Base-by-base conservation (phyloP, 2,329 filamentous ascomycete species). In the Diaporthe longicolla region DNA sequence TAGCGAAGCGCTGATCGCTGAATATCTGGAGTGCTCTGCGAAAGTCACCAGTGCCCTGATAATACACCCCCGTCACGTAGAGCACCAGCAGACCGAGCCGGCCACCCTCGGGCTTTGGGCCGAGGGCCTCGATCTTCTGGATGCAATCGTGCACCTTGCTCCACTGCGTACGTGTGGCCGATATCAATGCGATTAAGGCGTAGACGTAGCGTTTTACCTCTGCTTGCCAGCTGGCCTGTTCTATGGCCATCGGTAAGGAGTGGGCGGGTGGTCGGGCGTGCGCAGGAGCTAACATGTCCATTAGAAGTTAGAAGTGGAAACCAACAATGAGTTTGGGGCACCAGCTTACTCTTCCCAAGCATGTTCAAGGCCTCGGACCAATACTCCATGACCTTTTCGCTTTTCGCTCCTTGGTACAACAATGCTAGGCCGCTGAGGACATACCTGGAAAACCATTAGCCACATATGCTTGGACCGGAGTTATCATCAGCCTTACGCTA, bases 31-130 rank as follows among this genome's bases (percentile, higher is more conserved):
- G 84, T 4, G 96, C 95, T 2, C 85, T 84, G n/a, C 89, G 85
- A 1, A 97, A 86, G 76, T 95, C 88, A 21, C 95, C 95, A 7
- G 88, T 92, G 24, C 93, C 94, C 84, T 98, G 96, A 70, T 91
- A 86, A 77, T 95, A 93, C 10, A 94, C 89, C 0, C 93, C 95
- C 0, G 88, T 86, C 24, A 98, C 89, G 82, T 98, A 98, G 57
- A 90, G 84, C 9, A 90, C 86, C 58, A 94, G 86, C 45, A 90
- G 84, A 32, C 82, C 81, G 48, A 91, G 86, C 2, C 85, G 86
- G 76, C 72, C 74, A 10, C 79, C 84, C 80, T 84, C 85, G 75
- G 78, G 84, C 75, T 81, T 82, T 43, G 82, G 82, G 58, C 80
- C 81, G 65, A 85, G 81, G 45, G 80, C 82, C 69, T 88, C 85